phyloP scores from a whole-genome alignment of 2,329 filamentous ascomycete genomes.

The Pestalotiopsis sp. region DNA sequence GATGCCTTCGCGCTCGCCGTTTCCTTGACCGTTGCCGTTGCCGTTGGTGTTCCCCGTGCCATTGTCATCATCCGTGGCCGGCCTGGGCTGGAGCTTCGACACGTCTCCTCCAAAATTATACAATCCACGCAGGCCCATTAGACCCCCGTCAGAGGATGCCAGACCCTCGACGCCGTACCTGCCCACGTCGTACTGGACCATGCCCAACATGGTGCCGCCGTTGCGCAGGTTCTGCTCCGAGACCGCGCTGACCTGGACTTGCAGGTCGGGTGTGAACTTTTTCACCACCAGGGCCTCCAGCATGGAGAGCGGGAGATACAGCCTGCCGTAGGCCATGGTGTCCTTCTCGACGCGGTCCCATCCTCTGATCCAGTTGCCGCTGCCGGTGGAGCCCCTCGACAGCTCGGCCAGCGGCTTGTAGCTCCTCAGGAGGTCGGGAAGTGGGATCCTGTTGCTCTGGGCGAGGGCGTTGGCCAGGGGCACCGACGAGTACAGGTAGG shows the following conservation, averaged over 20 bases:
- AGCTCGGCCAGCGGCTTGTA: conserved; percentile 79
- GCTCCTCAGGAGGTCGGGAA: conserved; percentile 78
- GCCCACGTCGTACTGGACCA: conserved; percentile 81
- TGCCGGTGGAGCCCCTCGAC: not conserved
- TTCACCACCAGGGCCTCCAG: conserved; percentile 85
- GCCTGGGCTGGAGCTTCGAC: conserved; percentile 28
- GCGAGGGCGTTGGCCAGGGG: conserved; percentile 68
- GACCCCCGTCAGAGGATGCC: conserved; percentile 87
- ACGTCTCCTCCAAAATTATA: conserved; percentile 91
- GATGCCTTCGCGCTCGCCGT: conserved; percentile 58
- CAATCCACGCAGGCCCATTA: conserved; percentile 84
- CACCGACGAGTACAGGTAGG: conserved; percentile 91
- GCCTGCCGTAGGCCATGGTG: conserved; percentile 72
- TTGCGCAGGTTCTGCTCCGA: conserved; percentile 72
- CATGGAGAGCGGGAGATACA: conserved; percentile 82
- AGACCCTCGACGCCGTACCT: conserved; percentile 89
- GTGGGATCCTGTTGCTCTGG: conserved; percentile 73
- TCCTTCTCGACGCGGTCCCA: conserved; percentile 36
- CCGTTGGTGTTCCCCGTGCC: conserved; percentile 13
- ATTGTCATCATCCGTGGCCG: conserved; percentile 16
- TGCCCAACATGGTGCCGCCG: conserved; percentile 73
- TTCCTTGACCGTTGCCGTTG: conserved; percentile 24
- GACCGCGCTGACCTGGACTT: conserved; percentile 79
- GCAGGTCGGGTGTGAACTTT: conserved; percentile 74
- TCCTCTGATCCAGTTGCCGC: conserved; percentile 17